Base-by-base conservation (phyloP, 2,329 filamentous ascomycete species). In the Chaetomium globosum region DNA sequence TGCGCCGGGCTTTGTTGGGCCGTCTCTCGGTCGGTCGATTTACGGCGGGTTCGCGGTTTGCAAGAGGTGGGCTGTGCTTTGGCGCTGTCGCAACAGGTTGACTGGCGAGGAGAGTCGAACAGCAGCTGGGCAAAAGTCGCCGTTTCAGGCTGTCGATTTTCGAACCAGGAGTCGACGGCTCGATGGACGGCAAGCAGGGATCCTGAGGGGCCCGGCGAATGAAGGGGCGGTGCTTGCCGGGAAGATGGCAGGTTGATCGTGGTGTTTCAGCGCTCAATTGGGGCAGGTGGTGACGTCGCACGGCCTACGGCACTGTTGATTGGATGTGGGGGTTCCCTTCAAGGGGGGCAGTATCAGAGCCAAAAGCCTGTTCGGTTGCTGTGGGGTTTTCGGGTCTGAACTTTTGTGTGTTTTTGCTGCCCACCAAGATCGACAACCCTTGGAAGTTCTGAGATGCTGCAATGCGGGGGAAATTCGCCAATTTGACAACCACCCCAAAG, bases 81-180 rank as follows among this genome's bases (percentile, higher is more conserved):
- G 53, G 30, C 21, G 26, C 54, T 43, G 33, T 57, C 53, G 60
- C 52, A 55, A 46, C 55, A 33, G 53, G 46, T 61, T 49, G 33
- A 59, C 46, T 51, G 63, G 39, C 21, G 49, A 64, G 62, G 56
- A 55, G 59, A 68, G 65, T 69, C 65, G 67, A 63, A 60, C 68
- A 61, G 62, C 68, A 61, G 64, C 61, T 64, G 67, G 63, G 63
- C 60, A 53, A 68, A 60, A 59, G 49, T 65, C 63, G 65, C 66
- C 65, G 71, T 73, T 73, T 73, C 67, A 68, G 61, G 56, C 63
- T 67, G 63, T 36, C 65, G 65, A 65, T 65, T 68, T 70, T 60
- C 64, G 68, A 68, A 62, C 69, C 68, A 69, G 66, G 64, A 66
- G 68, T 61, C 65, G 57, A 67, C 61, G 69, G 68, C 66, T 70